Evolutionary conservation across 2,329 filamentous ascomycete genomes (phyloP).

Genomic region (Claviceps quebecensis): DNA sequence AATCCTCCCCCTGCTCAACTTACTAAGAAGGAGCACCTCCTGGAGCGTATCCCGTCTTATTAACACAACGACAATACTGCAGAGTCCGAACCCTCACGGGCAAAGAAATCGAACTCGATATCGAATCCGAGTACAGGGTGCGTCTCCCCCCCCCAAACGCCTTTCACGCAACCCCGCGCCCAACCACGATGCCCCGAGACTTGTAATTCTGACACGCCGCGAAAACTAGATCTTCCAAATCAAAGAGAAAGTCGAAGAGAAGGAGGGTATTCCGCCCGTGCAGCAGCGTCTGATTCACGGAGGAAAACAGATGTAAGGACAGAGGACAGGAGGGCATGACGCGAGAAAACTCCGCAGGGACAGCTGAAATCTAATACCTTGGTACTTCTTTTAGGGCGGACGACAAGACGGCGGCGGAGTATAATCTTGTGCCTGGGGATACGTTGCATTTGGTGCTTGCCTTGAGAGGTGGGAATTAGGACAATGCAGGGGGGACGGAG

Average conservation of each 20-base stretch:
- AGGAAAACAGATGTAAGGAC: constrained; percentile 88
- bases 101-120: constrained; percentile 97
- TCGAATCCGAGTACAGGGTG: constrained; percentile 89
- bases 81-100: constrained; percentile 96
- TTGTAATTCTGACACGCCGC: no score
- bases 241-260: constrained; percentile 98
- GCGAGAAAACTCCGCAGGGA: no score
- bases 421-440: constrained; percentile 78
- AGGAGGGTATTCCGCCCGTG: constrained; percentile 92
- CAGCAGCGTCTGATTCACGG: constrained; percentile 94
- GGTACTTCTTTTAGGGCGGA: constrained; percentile 52
- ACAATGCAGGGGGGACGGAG: no score
- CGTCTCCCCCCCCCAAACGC: constrained; percentile 4
- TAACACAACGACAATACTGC: no score
- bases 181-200: no score
- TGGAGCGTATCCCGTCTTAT: no score
- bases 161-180: neutral
- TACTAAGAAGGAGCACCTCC: no score
- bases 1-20: no score
- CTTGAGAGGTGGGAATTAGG: constrained; percentile 56
- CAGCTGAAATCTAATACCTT: no score
- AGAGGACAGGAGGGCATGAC: no score
- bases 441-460: constrained; percentile 93
- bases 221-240: constrained; percentile 66
- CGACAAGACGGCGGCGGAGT: constrained; percentile 85